Evolutionary conservation across 1,139 yeast genomes (phyloP).

Genomic region (Geotrichum phurueaensis): DNA sequence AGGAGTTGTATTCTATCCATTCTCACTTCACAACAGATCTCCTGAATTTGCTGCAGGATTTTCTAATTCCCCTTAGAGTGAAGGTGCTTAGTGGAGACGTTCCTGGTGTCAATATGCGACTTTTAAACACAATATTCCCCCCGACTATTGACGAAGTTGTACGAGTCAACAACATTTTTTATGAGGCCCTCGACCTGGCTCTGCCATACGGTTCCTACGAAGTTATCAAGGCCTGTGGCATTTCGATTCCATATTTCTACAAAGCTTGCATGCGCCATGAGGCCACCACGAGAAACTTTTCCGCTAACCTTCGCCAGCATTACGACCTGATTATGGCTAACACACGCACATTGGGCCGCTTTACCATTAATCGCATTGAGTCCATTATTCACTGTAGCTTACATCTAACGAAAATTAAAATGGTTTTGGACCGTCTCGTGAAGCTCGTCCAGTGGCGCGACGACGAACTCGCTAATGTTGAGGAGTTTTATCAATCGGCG

Average conservation of each 20-base stretch:
- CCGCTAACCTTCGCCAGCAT: constrained; percentile 37
- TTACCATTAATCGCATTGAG: constrained; percentile 57
- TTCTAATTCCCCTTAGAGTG: constrained; percentile 72
- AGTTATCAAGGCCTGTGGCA: constrained; percentile 68
- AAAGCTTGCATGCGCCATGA: constrained; percentile 91
- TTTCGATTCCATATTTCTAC: constrained; percentile 80
- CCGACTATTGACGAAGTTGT: constrained; percentile 94
- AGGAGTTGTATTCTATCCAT: constrained; percentile 65
- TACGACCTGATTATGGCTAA: neutral
- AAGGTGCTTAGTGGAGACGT: constrained; percentile 54
- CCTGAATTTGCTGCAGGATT: constrained; percentile 68
- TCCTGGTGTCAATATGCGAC: constrained; percentile 46
- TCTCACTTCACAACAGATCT: constrained; percentile 66
- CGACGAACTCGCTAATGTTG: constrained; percentile 34
- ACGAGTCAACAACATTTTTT: constrained; percentile 75
- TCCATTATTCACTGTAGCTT: constrained; percentile 64
- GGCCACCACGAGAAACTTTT: constrained; percentile 69
- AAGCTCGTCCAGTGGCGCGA: constrained; percentile 35
- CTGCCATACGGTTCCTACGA: constrained; percentile 65
- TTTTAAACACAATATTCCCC: constrained; percentile 74
- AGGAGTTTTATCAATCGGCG: constrained; percentile 49
- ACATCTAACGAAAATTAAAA: constrained; percentile 63
- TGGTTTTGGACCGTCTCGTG: constrained; percentile 57
- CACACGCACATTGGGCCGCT: constrained; percentile 30
- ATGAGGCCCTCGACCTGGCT: constrained; percentile 68